Percentiles rank a stretch among this genome's conserved stretches.
Evolutionary conservation across 495 filamentous ascomycete genomes (phyloP).

Genomic region (Aspergillus wentii): DNA sequence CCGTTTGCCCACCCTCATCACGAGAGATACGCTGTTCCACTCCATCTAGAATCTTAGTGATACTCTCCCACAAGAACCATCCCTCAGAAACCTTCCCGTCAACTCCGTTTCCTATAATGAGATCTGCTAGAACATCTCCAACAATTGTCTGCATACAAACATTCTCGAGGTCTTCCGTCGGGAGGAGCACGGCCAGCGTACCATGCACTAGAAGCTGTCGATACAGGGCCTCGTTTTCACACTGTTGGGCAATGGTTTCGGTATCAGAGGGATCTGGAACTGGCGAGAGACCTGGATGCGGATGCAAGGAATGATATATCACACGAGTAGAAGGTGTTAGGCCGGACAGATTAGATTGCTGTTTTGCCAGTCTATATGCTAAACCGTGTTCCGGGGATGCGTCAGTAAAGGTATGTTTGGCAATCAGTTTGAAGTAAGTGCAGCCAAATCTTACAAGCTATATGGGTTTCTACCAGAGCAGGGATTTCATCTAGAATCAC

Average conservation of each 20-base stretch:
- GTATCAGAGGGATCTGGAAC: conserved; percentile 54
- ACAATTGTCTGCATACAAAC: conserved; percentile 75
- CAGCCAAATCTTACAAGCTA: conserved; percentile 58
- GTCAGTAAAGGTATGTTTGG: too few species aligned
- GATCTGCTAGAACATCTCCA: conserved; percentile 77
- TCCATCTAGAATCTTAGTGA: conserved; percentile 56
- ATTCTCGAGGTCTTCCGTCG: conserved; percentile 89
- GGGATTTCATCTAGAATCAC: conserved; percentile 87
- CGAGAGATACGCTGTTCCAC: conserved; percentile 20
- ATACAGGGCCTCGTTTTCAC: conserved; percentile 72
- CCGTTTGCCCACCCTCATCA: conserved; percentile 17
- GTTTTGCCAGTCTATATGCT: conserved; percentile 52
- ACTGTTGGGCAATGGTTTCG: conserved; percentile 52
- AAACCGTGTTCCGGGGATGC: too few species aligned
- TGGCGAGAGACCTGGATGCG: conserved; percentile 74
- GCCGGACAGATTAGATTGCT: conserved; percentile 42
- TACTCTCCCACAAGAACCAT: conserved; percentile 77
- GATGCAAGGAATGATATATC: conserved; percentile 79
- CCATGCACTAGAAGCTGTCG: conserved; percentile 76
- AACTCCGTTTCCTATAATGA: conserved; percentile 74
- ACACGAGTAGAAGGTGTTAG: conserved; percentile 41
- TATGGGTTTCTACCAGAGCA: conserved; percentile 71
- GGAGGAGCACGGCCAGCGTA: conserved; percentile 74
- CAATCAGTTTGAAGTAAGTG: too few species aligned
- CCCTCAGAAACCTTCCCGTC: conserved; percentile 75